phyloP scores from a whole-genome alignment of 345 rosid genomes.

The Dimocarpus longan region DNA sequence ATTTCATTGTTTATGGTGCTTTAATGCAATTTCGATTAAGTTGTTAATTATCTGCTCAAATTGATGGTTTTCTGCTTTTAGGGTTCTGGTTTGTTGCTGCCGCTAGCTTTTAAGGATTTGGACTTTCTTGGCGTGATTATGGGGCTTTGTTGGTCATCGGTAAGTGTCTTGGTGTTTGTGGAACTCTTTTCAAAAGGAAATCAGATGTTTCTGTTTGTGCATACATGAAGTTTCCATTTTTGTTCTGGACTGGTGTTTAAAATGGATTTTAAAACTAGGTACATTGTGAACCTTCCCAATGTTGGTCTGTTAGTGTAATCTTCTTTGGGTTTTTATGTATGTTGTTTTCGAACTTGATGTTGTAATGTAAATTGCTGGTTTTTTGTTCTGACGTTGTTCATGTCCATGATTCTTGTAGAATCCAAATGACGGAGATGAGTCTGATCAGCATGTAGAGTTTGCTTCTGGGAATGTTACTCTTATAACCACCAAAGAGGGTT shows the following conservation, averaged over 20 bases:
- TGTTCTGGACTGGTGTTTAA: not conserved
- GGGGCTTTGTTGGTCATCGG: conserved; percentile 58
- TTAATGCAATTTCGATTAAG: not conserved
- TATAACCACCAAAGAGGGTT: conserved; percentile 58
- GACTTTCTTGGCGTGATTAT: conserved; percentile 34
- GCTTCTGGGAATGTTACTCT: conserved; percentile 61
- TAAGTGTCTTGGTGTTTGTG: conserved; percentile 13
- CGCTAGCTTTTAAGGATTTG: conserved; percentile 14
- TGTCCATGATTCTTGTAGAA: conserved; percentile 34
- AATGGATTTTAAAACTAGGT: not conserved
- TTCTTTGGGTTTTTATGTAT: not conserved
- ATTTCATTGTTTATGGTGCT: not conserved
- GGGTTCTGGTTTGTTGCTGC: conserved; percentile 11
- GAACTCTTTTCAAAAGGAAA: conserved; percentile 1
- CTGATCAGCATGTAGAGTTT: conserved; percentile 48
- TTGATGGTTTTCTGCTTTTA: conserved; percentile 14
- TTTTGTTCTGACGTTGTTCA: not conserved
- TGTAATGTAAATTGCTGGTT: not conserved
- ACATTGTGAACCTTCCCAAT: not conserved
- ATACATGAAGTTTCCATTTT: not conserved
- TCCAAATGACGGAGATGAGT: conserved; percentile 34
- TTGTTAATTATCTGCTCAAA: not conserved
- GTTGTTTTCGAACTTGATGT: not conserved
- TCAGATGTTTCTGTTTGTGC: not conserved
- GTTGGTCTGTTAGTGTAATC: not conserved